Evolutionary conservation across 139 green algal genomes (phyloP).

Genomic region (Volvox africanus): DNA sequence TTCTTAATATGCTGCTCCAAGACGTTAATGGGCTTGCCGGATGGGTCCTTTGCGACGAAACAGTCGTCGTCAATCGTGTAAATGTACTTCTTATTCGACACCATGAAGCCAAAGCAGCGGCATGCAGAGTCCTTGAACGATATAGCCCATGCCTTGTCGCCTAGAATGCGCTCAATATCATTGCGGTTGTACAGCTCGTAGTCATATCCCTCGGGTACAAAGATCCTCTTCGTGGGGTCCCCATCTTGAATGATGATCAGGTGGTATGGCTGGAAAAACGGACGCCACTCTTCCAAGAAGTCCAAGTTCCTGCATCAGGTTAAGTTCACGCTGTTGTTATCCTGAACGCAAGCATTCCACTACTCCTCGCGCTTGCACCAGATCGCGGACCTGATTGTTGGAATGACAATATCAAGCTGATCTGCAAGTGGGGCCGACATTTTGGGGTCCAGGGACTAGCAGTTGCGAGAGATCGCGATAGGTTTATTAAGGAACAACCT

Average conservation of each 20-base stretch:
- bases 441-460: neutral
- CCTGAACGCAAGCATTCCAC: neutral
- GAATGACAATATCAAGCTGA: slow-evolving; percentile 16
- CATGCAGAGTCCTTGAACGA: slow-evolving; percentile 96
- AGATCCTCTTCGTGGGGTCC: slow-evolving; percentile 84
- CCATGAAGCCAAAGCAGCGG: slow-evolving; percentile 96
- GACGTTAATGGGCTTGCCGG: slow-evolving; percentile 92
- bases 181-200: slow-evolving; percentile 96
- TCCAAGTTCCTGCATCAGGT: slow-evolving; percentile 73
- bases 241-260: slow-evolving; percentile 95
- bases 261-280: slow-evolving; percentile 93
- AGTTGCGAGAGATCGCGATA: slow-evolving; percentile 8
- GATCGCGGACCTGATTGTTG: slow-evolving; percentile 7
- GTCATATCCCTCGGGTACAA: slow-evolving; percentile 90
- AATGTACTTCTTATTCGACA: slow-evolving; percentile 96
- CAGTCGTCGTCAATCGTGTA: slow-evolving; percentile 99
- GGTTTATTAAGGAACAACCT: neutral
- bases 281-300: slow-evolving; percentile 91
- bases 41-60: slow-evolving; percentile 89
- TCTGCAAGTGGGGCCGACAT: neutral
- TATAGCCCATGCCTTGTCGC: slow-evolving; percentile 95
- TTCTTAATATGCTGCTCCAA: slow-evolving; percentile 97
- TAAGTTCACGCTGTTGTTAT: neutral
- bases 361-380: neutral
- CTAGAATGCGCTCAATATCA: slow-evolving; percentile 95